Base-by-base conservation (phyloP, 345 rosid genomes). In the Euclidium syriacum region DNA sequence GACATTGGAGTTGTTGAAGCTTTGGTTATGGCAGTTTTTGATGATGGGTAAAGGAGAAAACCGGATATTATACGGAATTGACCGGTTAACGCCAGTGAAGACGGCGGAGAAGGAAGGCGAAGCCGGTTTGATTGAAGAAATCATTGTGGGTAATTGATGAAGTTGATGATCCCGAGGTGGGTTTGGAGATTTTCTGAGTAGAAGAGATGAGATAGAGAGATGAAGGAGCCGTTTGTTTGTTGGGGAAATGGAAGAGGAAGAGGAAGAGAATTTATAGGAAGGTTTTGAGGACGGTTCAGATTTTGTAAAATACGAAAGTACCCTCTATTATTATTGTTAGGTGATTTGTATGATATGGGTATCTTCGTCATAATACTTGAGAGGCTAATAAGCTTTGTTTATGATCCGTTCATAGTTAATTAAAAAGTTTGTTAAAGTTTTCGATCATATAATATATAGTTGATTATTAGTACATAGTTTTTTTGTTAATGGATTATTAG, bases 111-210 rank as follows among this genome's bases (percentile, higher is more conserved):
- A 20, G 64, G 62, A 10, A 67, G 59, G 44, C 77, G 77, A 55
- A 62, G 51, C 11, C 1, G 58, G 63, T 65, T 73, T 84, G 10
- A 75, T 14, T 2, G 88, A 82, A 70, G 88, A 83, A 27, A 85
- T 62, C 94, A 84, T 88, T 50, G 53, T 65, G 40, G 8, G 17
- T 3, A 0, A 6, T 36, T n/a, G 27, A 32, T 24, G 29, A 32
- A 60, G 43, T 30, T 6, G 34, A 24, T 18, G 54, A 9, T 18
- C 10, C 12, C 49, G 6, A 62, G 32, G 50, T 34, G 11, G 50
- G 32, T 50, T 68, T 5, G 7, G 7, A 32, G 36, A 48, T 36
- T 19, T 20, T 58, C 5, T 47, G 4, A 67, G 25, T n/a, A n/a
- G n/a, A n/a, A 55, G 43, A 30, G 51, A 25, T n/a, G 50, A 27